phyloP scores from a whole-genome alignment of 73 alveolate genomes.

The Effrenium voratum region DNA sequence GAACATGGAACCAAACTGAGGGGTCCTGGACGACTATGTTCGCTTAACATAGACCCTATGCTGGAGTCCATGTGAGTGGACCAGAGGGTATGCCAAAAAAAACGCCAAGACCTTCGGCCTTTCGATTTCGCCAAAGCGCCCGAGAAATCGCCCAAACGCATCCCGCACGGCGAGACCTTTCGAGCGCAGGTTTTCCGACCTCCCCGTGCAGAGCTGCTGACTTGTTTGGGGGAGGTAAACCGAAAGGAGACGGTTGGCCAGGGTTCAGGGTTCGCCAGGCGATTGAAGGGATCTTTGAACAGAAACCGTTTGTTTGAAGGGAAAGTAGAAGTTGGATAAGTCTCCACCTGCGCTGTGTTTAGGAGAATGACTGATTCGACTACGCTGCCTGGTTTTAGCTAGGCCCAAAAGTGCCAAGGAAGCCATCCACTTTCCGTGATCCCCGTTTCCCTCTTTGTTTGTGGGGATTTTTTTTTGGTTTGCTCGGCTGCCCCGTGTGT shows the following conservation, averaged over 20 bases:
- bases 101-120: not conserved
- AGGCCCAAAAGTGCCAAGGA: no score
- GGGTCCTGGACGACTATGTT: no score
- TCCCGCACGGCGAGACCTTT: not conserved
- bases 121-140: not conserved
- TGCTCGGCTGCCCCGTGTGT: no score
- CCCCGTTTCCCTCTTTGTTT: no score
- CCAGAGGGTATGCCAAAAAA: not conserved
- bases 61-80: not conserved
- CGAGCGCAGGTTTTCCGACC: conserved; percentile 57
- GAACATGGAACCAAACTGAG: no score
- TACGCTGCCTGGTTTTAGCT: not conserved
- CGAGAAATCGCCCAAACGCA: not conserved
- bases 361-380: not conserved
- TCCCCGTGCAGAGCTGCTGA: conserved; percentile 61
- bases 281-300: not conserved
- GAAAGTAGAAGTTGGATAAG: not conserved
- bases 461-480: no score
- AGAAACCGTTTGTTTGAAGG: not conserved
- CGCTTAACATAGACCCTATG: not conserved
- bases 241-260: no score
- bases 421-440: no score
- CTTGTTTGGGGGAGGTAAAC: no score
- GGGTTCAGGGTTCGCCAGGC: not conserved
- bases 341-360: not conserved